phyloP scores from a whole-genome alignment of 2,329 filamentous ascomycete genomes.

The Colletotrichum abscissum region DNA sequence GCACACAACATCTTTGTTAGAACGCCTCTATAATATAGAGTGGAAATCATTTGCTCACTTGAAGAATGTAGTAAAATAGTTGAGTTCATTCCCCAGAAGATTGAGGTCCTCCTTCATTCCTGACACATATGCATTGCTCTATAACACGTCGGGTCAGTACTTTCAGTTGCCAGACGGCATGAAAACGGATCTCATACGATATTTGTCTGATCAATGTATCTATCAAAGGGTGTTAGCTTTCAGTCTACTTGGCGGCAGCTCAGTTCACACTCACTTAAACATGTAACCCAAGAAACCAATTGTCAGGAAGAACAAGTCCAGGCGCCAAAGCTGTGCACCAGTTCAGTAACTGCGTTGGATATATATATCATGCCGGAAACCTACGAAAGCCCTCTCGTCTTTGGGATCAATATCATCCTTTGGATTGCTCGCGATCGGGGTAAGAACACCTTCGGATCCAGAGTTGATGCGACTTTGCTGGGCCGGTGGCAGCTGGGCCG shows the following conservation, averaged over 20 bases:
- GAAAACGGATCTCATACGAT: neutral
- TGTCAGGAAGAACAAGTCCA: conserved; percentile 21
- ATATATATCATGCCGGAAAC: neutral
- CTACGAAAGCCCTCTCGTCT: conserved; percentile 27
- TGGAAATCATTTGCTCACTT: neutral
- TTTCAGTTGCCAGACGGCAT: neutral
- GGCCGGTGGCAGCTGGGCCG: neutral
- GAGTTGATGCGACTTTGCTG: neutral
- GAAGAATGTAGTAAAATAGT: conserved; percentile 39
- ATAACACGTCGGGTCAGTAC: neutral
- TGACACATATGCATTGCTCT: conserved; percentile 42
- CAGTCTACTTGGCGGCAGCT: too few species aligned
- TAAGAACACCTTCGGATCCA: neutral
- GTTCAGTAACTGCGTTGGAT: neutral
- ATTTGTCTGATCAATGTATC: conserved; percentile 26
- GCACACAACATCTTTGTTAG: neutral
- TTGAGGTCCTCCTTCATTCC: conserved; percentile 43
- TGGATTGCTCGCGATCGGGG: neutral
- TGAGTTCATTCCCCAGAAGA: conserved; percentile 41
- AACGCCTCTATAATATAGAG: too few species aligned
- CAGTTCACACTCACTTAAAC: conserved; percentile 11
- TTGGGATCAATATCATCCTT: conserved; percentile 15
- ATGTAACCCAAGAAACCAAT: conserved; percentile 27
- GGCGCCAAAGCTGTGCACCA: conserved; percentile 8
- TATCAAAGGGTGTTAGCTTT: neutral